phyloP scores from a whole-genome alignment of 73 alveolate genomes.

The Tetrahymena borealis region DNA sequence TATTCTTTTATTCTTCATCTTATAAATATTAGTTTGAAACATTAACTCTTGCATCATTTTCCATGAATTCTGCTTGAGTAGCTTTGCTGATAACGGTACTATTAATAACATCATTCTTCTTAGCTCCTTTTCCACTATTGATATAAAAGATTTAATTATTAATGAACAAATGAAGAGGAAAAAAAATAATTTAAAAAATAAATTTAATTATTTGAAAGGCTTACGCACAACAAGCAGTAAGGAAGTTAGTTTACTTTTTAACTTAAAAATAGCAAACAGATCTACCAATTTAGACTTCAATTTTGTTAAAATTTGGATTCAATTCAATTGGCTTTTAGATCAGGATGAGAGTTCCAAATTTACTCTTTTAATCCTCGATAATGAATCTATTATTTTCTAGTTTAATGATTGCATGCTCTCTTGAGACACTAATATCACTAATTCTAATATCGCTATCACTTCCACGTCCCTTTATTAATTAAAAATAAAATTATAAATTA shows the following conservation, averaged over 20 bases:
- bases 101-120: not conserved
- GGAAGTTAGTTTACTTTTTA: not conserved
- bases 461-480: constrained; percentile 62
- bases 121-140: not conserved
- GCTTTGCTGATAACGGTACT: not conserved
- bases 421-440: constrained; percentile 70
- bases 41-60: not conserved
- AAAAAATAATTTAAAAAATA: not conserved
- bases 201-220: too few relatives aligned
- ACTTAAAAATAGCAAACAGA: constrained; percentile 42
- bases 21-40: not conserved
- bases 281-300: constrained; percentile 59
- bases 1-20: not conserved
- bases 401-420: constrained; percentile 69
- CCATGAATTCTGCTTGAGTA: not conserved
- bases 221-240: constrained; percentile 8
- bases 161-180: not conserved
- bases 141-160: not conserved
- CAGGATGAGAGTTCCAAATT: constrained; percentile 78
- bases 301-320: not conserved
- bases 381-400: constrained; percentile 52
- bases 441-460: constrained; percentile 72
- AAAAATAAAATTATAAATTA: not conserved
- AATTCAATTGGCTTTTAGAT: constrained; percentile 45
- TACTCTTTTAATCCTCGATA: constrained; percentile 70